A percentile compares a stretch with the other conserved stretches of the same genome.
Conservation (phyloP, 306 rosid species). For the Vigna hirtella region DNA sequence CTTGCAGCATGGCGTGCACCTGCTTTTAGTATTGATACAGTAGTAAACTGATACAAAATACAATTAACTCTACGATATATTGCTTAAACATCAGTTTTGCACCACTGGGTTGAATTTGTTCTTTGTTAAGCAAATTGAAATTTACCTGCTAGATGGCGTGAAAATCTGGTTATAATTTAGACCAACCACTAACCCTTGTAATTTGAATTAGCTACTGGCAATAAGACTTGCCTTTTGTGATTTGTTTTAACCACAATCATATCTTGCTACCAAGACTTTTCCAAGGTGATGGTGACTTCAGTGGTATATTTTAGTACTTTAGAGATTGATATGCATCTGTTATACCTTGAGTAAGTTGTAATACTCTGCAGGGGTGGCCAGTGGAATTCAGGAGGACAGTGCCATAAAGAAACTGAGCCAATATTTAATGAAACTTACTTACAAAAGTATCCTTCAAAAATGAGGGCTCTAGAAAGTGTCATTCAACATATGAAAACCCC, state of each 20-base stretch:
- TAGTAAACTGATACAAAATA: not conserved
- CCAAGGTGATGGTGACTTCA: not conserved
- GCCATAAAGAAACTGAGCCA: slow-evolving; percentile 75
- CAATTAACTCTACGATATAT: not conserved
- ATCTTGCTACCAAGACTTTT: slow-evolving; percentile 9
- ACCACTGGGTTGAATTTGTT: slow-evolving; percentile 9
- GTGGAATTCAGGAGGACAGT: slow-evolving; percentile 90
- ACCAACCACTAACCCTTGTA: not conserved
- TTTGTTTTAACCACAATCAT: not conserved
- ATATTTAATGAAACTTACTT: slow-evolving; percentile 60
- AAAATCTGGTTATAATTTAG: not conserved
- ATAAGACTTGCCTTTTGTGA: not conserved
- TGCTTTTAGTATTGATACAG: not conserved
- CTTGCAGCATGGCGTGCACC: not conserved
- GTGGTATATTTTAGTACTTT: not conserved
- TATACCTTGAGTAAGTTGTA: slow-evolving; percentile 16
- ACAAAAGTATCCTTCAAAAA: slow-evolving; percentile 65
- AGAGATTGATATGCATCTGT: not conserved
- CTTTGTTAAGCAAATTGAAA: not conserved
- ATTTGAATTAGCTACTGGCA: slow-evolving; percentile 10
- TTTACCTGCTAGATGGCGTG: not conserved
- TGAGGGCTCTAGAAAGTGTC: slow-evolving; percentile 69
- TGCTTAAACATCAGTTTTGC: not conserved
- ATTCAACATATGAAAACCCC: slow-evolving; percentile 63
- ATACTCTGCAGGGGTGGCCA: slow-evolving; percentile 74